These are phyloP conservation scores for Globisporangium abappressorium DNA, from an alignment of 352 stramenopile genomes.

Conservation along the genomic window DNA sequence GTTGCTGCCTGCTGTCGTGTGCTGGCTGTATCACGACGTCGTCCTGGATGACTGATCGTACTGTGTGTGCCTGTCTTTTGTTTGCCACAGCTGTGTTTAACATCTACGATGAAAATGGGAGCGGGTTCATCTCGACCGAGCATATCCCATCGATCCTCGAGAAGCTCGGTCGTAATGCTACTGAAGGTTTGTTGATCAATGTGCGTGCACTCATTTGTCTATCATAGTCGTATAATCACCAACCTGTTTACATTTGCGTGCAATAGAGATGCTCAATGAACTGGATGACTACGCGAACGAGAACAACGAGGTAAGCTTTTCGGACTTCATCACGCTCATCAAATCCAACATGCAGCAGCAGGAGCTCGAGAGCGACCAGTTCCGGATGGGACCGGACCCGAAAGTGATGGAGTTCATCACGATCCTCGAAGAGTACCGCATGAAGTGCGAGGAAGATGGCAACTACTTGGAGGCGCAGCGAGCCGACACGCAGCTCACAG, in stretches of 20 bases:
- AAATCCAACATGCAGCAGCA: conserved; percentile 39
- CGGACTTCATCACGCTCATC: conserved; percentile 65
- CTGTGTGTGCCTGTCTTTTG: not conserved
- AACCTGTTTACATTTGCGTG: not conserved
- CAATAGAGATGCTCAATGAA: conserved; percentile 63
- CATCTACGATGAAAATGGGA: conserved; percentile 66
- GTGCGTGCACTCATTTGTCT: not conserved
- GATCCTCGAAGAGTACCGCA: conserved; percentile 92
- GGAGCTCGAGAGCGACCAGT: conserved; percentile 42
- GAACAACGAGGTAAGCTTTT: conserved; percentile 52
- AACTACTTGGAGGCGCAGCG: conserved; percentile 93
- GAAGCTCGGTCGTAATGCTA: conserved; percentile 65
- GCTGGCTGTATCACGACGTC: not conserved
- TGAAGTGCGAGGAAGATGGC: conserved; percentile 93
- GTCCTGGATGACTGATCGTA: not conserved
- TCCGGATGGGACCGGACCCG: conserved; percentile 70
- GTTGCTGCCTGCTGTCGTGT: not conserved
- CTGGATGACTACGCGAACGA: conserved; percentile 58
- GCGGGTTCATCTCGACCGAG: conserved; percentile 57
- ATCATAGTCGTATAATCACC: not conserved
- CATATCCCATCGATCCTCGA: conserved; percentile 73
- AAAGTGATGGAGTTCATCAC: conserved; percentile 93
- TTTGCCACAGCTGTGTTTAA: conserved; percentile 58
- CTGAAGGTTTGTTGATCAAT: conserved; percentile 41
- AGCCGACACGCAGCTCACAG: conserved; percentile 84